phyloP scores from a whole-genome alignment of 2,329 filamentous ascomycete species.

The Pseudogymnoascus sp. region DNA sequence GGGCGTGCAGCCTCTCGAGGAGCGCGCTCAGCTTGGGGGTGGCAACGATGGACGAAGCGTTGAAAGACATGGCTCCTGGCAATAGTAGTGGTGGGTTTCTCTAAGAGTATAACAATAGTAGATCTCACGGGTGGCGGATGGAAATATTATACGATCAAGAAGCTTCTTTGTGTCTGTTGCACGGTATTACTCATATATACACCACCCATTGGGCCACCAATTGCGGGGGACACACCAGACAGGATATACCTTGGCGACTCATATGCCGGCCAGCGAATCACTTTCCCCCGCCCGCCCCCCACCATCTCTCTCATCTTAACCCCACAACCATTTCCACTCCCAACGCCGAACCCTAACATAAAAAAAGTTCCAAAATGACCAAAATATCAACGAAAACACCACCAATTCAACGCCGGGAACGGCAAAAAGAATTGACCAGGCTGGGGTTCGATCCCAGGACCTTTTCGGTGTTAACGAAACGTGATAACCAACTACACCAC shows the following conservation, averaged over 20 bases:
- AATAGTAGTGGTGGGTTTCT: background rate
- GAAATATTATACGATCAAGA: background rate
- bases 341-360: background rate
- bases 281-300: background rate
- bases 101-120: background rate
- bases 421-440: slow-evolving; percentile 6
- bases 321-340: background rate
- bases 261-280: background rate
- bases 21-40: slow-evolving; percentile 15
- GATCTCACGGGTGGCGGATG: background rate
- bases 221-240: background rate
- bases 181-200: background rate
- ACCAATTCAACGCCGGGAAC: background rate
- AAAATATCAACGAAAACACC: background rate
- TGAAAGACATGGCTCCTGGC: slow-evolving; percentile 28
- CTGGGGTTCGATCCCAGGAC: slow-evolving; percentile 9
- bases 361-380: background rate
- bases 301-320: background rate
- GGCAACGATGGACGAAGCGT: background rate
- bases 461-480: slow-evolving; percentile 10
- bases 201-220: background rate
- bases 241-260: background rate
- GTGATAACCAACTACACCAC: slow-evolving; percentile 10
- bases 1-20: slow-evolving; percentile 28
- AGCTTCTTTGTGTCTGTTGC: background rate